phyloP scores from a whole-genome alignment of 305 asterid species.

The Fraxinus albicans region DNA sequence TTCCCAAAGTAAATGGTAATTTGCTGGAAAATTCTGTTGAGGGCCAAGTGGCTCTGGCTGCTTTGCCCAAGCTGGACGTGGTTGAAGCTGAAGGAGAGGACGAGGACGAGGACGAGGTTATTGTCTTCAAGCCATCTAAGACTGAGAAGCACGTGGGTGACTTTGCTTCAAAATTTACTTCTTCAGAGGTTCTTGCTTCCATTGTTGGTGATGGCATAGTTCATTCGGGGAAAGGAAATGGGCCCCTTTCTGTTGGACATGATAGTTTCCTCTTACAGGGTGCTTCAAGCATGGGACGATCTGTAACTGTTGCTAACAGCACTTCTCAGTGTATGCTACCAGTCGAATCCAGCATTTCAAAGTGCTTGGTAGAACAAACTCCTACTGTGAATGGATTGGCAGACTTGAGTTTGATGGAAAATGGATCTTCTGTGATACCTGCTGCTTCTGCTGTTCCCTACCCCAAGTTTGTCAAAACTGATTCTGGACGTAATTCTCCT shows the following conservation, averaged over 20 bases:
- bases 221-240: slow-evolving; percentile 40
- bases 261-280: slow-evolving; percentile 43
- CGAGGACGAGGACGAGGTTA: slow-evolving; percentile 93
- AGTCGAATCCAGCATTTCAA: slow-evolving; percentile 40
- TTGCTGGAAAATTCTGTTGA: slow-evolving; percentile 31
- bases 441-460: slow-evolving; percentile 49
- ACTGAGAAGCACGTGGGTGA: slow-evolving; percentile 64
- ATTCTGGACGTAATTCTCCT: slow-evolving; percentile 38
- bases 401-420: slow-evolving; percentile 53
- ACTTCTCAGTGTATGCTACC: slow-evolving; percentile 50
- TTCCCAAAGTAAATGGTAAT: slow-evolving; percentile 28
- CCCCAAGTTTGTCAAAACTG: slow-evolving; percentile 42
- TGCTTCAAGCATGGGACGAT: slow-evolving; percentile 40
- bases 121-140: slow-evolving; percentile 70
- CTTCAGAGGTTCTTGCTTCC: slow-evolving; percentile 41
- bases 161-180: slow-evolving; percentile 31
- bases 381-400: slow-evolving; percentile 49
- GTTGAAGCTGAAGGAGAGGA: slow-evolving; percentile 52
- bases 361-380: slow-evolving; percentile 52
- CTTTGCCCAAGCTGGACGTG: slow-evolving; percentile 32
- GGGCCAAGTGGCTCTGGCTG: slow-evolving; percentile 21
- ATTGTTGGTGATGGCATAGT: slow-evolving; percentile 30
- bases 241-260: slow-evolving; percentile 39
- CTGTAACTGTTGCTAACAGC: slow-evolving; percentile 33
- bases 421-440: slow-evolving; percentile 37